Conservation (phyloP, 2,329 filamentous ascomycete genomes). For the Penicillium rolfsii region DNA sequence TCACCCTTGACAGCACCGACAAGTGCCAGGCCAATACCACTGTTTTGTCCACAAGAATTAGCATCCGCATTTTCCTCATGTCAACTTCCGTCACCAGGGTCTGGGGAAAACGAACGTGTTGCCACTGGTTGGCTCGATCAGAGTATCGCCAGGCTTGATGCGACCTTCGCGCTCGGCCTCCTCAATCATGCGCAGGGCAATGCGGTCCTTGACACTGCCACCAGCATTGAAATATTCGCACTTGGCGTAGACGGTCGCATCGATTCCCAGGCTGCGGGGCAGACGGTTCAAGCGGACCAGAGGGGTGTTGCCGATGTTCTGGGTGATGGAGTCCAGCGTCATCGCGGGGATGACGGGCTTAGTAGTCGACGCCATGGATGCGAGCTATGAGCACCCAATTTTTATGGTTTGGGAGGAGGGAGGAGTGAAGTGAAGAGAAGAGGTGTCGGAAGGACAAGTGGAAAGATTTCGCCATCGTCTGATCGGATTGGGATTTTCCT, state of each 20-base stretch:
- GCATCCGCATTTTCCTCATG: background rate
- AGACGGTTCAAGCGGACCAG: conserved; percentile 92
- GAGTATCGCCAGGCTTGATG: conserved; percentile 94
- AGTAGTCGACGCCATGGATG: conserved; percentile 53
- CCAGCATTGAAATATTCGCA: conserved; percentile 93
- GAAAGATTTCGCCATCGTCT: conserved; percentile 23
- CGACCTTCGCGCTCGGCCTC: conserved; percentile 87
- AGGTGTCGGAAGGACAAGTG: background rate
- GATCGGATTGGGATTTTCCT: conserved; percentile 13
- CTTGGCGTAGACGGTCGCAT: conserved; percentile 88
- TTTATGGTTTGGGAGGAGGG: background rate
- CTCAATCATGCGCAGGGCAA: conserved; percentile 96
- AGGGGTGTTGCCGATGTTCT: conserved; percentile 95
- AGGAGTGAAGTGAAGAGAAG: background rate
- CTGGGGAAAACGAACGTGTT: conserved; percentile 66
- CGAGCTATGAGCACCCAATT: conserved; percentile 3
- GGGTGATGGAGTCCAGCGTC: conserved; percentile 69
- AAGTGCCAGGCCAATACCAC: conserved; percentile 88
- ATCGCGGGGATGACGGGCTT: conserved; percentile 57
- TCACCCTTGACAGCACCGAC: conserved; percentile 85
- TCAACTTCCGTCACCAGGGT: background rate
- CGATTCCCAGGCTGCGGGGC: conserved; percentile 85
- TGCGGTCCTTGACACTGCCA: conserved; percentile 91
- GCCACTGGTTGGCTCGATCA: conserved; percentile 97
- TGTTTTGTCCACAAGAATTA: conserved; percentile 28